Evolutionary conservation across 352 stramenopile genomes (phyloP).

Genomic region (Pythium folliculosum): DNA sequence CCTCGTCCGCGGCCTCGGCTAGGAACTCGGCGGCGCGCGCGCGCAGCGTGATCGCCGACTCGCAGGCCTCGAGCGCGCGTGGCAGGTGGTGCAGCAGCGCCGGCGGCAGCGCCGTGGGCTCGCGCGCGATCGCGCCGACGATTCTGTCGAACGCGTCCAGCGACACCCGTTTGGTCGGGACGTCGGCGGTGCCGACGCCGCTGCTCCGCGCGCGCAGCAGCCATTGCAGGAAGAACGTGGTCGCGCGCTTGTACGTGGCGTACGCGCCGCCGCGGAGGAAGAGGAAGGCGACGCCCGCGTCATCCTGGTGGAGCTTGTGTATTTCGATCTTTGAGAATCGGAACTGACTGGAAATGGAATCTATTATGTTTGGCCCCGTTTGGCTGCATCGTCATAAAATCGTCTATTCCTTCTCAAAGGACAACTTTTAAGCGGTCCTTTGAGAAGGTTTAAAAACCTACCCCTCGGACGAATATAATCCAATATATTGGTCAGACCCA

Average conservation of each 20-base stretch:
- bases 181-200: constrained; percentile 14
- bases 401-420: no score
- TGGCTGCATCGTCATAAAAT: no score
- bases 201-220: neutral
- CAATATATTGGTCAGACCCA: no score
- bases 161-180: neutral
- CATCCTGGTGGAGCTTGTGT: no score
- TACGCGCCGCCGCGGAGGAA: neutral
- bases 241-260: constrained; percentile 2
- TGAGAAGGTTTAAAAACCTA: no score
- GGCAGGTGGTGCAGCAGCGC: constrained; percentile 5
- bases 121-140: neutral
- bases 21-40: neutral
- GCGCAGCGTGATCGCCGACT: constrained; percentile 15
- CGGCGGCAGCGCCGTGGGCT: neutral
- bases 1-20: neutral
- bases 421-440: no score
- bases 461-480: no score
- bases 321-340: no score
- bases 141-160: constrained; percentile 5
- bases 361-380: no score
- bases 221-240: neutral
- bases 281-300: no score
- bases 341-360: no score
- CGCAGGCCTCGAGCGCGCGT: constrained; percentile 9